Evolutionary conservation across 192 early-diverging fungal species (phyloP).

Genomic region (Bifiguratus adelaidae): DNA sequence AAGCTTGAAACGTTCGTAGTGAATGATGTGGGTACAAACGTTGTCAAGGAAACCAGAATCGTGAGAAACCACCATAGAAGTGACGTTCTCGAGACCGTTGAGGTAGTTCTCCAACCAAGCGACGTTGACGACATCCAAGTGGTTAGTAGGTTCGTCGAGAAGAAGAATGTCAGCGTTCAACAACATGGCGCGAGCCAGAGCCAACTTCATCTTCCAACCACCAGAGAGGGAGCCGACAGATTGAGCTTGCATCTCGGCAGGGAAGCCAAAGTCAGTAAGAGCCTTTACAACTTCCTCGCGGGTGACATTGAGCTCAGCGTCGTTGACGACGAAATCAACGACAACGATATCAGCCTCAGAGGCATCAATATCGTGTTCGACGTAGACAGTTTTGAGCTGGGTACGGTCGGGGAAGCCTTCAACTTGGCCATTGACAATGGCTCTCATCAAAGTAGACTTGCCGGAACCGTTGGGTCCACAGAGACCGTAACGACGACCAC

Average conservation of each 20-base stretch:
- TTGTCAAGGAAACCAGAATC: conserved; percentile 76
- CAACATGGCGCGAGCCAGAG: conserved; percentile 78
- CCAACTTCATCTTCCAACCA: conserved; percentile 89
- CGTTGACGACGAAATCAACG: conserved; percentile 53
- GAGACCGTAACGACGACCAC: conserved; percentile 77
- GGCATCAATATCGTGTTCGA: conserved; percentile 69
- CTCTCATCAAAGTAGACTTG: conserved; percentile 79
- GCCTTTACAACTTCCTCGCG: conserved; percentile 26
- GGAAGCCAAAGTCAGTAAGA: conserved; percentile 58
- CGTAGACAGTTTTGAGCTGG: conserved; percentile 68
- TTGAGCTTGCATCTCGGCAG: conserved; percentile 47
- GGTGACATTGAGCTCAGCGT: conserved; percentile 43
- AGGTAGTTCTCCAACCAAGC: conserved; percentile 64
- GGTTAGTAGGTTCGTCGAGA: conserved; percentile 81
- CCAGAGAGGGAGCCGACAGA: conserved; percentile 70
- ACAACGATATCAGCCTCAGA: conserved; percentile 60
- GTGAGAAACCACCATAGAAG: conserved; percentile 81
- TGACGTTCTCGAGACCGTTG: conserved; percentile 54
- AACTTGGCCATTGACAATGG: conserved; percentile 74
- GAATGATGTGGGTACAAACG: conserved; percentile 74
- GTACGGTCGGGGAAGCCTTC: conserved; percentile 70
- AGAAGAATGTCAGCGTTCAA: conserved; percentile 76
- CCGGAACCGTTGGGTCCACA: conserved; percentile 77
- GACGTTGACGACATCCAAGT: conserved; percentile 61
- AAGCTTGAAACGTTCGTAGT: conserved; percentile 70